A percentile compares a stretch with the other conserved stretches of the same genome.
These are phyloP conservation scores for Kwoniella botswanensis DNA, from an alignment of 768 basidiomycete genomes.

Conservation along the genomic window DNA sequence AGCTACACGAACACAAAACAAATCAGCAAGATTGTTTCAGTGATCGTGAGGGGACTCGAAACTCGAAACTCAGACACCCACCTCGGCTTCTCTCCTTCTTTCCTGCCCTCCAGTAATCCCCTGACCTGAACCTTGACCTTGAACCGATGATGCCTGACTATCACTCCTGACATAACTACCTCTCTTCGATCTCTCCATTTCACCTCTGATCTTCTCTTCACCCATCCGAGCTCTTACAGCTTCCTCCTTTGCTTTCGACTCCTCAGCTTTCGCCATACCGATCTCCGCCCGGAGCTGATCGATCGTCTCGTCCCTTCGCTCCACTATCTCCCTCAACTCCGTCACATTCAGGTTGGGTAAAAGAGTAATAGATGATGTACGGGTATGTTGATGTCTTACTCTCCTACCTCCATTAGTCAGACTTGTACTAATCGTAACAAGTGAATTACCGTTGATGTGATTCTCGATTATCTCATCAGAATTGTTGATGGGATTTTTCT, in stretches of 20 bases:
- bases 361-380: slow-evolving; percentile 21
- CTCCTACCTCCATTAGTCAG: background rate
- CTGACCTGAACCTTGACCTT: background rate
- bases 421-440: background rate
- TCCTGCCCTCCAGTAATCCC: slow-evolving; percentile 5
- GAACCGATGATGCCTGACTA: background rate
- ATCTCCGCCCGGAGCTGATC: slow-evolving; percentile 48
- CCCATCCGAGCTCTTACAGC: slow-evolving; percentile 21
- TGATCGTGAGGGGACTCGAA: background rate
- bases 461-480: slow-evolving; percentile 3
- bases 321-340: slow-evolving; percentile 45
- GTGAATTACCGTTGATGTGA: background rate
- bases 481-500: background rate
- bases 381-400: slow-evolving; percentile 8
- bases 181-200: slow-evolving; percentile 33
- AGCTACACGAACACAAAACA: slow-evolving; percentile 6
- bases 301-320: slow-evolving; percentile 41
- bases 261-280: slow-evolving; percentile 45
- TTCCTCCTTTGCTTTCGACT: slow-evolving; percentile 44
- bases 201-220: slow-evolving; percentile 35
- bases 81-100: slow-evolving; percentile 31
- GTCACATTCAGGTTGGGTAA: slow-evolving; percentile 22
- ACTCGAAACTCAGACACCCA: slow-evolving; percentile 4
- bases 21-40: background rate
- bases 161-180: slow-evolving; percentile 3